Conservation (phyloP, 169 alveolate genomes). For the Plasmodium inui region DNA sequence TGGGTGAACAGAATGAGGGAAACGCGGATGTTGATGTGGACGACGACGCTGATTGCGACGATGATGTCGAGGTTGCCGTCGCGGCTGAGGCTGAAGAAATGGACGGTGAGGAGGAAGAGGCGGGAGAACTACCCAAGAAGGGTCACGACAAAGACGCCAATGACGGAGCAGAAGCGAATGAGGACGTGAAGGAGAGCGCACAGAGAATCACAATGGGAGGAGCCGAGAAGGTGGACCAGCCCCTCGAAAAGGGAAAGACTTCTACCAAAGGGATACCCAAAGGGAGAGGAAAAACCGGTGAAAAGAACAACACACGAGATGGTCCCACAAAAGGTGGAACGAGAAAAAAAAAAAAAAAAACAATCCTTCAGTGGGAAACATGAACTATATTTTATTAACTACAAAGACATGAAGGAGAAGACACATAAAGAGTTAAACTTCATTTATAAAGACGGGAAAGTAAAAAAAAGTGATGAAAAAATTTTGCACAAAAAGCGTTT, state of each 20-base stretch:
- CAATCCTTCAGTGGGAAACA: slow-evolving; percentile 36
- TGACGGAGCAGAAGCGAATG: neutral
- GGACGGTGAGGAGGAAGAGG: neutral
- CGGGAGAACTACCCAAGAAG: neutral
- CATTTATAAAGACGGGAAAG: slow-evolving; percentile 45
- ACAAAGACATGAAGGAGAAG: slow-evolving; percentile 51
- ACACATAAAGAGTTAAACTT: slow-evolving; percentile 36
- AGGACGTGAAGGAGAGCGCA: neutral
- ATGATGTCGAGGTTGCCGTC: neutral
- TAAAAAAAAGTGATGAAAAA: slow-evolving; percentile 53
- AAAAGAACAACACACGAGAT: neutral
- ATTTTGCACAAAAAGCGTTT: slow-evolving; percentile 31
- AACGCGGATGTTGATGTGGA: neutral
- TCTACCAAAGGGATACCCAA: neutral
- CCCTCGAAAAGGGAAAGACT: neutral
- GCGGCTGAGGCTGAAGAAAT: neutral
- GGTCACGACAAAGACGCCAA: slow-evolving; percentile 4
- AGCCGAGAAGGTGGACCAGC: neutral
- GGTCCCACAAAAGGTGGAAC: neutral
- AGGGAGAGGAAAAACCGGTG: neutral
- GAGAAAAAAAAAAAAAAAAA: slow-evolving; percentile 29
- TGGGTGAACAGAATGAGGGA: neutral
- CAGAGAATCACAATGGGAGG: neutral
- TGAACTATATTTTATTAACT: slow-evolving; percentile 62
- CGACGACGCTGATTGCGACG: neutral